Base-by-base conservation (phyloP, 257 asterid species). In the Penstemon barbatus region DNA sequence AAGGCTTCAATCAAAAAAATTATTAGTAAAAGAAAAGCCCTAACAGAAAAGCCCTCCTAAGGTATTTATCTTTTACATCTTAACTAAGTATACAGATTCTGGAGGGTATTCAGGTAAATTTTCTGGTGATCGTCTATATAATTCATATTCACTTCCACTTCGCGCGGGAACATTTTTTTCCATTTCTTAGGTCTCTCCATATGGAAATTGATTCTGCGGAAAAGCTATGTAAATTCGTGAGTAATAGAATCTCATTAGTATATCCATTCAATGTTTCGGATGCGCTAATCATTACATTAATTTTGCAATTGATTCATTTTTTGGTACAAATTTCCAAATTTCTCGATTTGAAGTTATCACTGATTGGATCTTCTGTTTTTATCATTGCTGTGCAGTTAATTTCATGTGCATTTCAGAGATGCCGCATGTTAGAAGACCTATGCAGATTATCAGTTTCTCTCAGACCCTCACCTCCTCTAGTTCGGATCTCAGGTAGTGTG, bases 381-480 rank as follows among this genome's bases (percentile, higher is more conserved):
- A 8, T 46, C 8, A 37, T 54, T 36, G 50, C 61, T 64, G 69
- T 69, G 72, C 82, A 91, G 97, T 71, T 91, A n/a, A 89, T 91
- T 75, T 87, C 85, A 54, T 74, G 78, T 68, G 92, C 95, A 8
- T 78, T 85, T 72, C 95, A 74, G 75, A 77, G 97, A 73, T 91
- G 97, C 83, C 97, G 93, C 46, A 57, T 75, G 79, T 69, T 80
- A 10, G 93, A 82, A 63, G 87, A 84, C 46, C 80, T 80, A 53
- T 91, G 96, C 85, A 84, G 95, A 82, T 77, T 91, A 79, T 82
- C 97, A 4, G 76, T 89, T 59, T 75, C 76, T 60, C 75, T 91
- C 64, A 82, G 75, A 67, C 77, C 80, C 51, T 65, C 54, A 59
- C 84, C 78, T 61, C 83, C 87, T 51, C 64, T 72, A 8, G 78